Evolutionary conservation across 139 green algal genomes (phyloP).

Genomic region (Gonium pectorale): DNA sequence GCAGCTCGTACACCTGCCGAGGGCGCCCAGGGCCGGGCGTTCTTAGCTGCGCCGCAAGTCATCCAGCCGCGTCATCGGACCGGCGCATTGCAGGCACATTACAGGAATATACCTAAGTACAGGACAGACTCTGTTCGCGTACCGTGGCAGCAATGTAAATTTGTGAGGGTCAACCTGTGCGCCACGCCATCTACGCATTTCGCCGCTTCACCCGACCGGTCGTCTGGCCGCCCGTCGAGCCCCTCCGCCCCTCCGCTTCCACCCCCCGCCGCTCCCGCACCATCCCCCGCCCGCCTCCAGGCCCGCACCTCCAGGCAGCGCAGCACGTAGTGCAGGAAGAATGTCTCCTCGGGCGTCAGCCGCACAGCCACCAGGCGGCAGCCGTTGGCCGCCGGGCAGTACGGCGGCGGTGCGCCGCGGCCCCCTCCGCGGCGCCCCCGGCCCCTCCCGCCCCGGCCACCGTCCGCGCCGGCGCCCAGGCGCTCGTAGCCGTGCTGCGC

Average conservation of each 20-base stretch:
- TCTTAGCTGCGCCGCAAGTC: too few relatives aligned
- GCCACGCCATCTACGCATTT: too few relatives aligned
- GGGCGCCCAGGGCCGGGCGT: background rate
- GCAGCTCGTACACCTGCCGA: slow-evolving; percentile 41
- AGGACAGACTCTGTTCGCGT: too few relatives aligned
- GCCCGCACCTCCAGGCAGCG: slow-evolving; percentile 45
- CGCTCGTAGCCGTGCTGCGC: background rate
- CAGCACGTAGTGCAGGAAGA: slow-evolving; percentile 63
- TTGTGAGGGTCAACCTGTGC: too few relatives aligned
- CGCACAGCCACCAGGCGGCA: slow-evolving; percentile 46
- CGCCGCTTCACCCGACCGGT: too few relatives aligned
- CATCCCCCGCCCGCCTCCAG: background rate
- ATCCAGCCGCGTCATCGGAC: too few relatives aligned
- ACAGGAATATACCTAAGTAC: too few relatives aligned
- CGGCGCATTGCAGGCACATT: too few relatives aligned
- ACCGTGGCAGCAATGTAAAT: too few relatives aligned
- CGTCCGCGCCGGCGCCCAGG: background rate
- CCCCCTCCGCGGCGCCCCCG: background rate
- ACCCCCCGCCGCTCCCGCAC: background rate
- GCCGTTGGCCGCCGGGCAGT: background rate
- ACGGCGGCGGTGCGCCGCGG: background rate
- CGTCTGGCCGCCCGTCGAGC: too few relatives aligned
- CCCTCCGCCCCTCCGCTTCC: too few relatives aligned
- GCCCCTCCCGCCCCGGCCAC: background rate
- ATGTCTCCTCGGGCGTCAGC: slow-evolving; percentile 58